Evolutionary conservation across 352 stramenopile genomes (phyloP), one percentile per base, ranked within the genome.

Genomic region (Phytophthora idaei): DNA sequence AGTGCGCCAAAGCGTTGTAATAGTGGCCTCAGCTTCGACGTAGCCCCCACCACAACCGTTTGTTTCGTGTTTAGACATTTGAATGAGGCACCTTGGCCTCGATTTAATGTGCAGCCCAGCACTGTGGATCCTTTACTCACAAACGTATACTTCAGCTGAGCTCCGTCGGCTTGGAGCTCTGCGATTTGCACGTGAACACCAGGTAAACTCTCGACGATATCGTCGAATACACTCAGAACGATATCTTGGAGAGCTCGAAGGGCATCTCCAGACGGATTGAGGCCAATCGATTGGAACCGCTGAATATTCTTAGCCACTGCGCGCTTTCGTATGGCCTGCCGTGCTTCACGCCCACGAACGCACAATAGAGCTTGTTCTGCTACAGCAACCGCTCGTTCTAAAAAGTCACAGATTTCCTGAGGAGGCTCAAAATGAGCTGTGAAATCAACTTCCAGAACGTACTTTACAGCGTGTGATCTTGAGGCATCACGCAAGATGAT

Each of bases 221-320:
- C 85, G 0, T 61, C 28, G 21, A 90, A 87, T 1, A 90, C 59
- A 2, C 60, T 34, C 0, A 37, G 4, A 3, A 89, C 68, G 15
- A 92, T 71, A 7, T 83, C 73, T 14, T 76, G 50, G 0, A 91
- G 76, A 8, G 71, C 67, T 5, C 73, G 67, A 37, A 92, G 64
- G 2, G 83, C 81, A 46, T 92, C 83, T 0, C 37, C 39, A 1
- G 83, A 90, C 1, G 82, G 81, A 14, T 81, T 83, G n/a, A 91
- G 64, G 1, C 67, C 70, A 28, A 92, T 69, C 3, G 73, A 78
- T 25, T 74, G 59, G 45, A 78, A 76, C 14, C 32, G 37, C 21
- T 70, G 57, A 1, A 31, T 51, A 21, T 68, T 64, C 29, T 51
- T 67, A 0, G 48, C 55, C 1, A 76, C 45, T 25, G 57, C 44